A percentile compares a stretch with the other conserved stretches of the same genome.
phyloP scores from a whole-genome alignment of 371 early-diverging fungal species.

The Mortierella polycephala region DNA sequence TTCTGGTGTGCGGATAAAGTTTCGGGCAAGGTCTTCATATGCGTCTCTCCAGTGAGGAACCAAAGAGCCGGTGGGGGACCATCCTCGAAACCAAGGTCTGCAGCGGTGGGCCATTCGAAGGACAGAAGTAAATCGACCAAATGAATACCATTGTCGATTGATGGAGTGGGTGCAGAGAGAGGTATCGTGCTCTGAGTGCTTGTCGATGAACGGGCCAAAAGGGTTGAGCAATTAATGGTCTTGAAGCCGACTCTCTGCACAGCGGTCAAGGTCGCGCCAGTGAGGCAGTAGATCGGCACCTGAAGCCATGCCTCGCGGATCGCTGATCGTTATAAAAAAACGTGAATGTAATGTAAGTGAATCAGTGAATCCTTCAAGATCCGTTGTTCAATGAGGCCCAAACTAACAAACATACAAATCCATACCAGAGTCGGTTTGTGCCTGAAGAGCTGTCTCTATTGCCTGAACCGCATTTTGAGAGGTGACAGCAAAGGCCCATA shows the following conservation, averaged over 20 bases:
- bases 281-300: constrained; percentile 35
- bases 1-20: constrained; percentile 6
- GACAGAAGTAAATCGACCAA: constrained; percentile 30
- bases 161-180: not conserved
- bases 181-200: not conserved
- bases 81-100: not conserved
- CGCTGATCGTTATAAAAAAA: not conserved
- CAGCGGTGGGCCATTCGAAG: constrained; percentile 19
- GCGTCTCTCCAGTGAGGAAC: constrained; percentile 39
- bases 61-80: constrained; percentile 18
- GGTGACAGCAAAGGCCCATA: constrained; percentile 46
- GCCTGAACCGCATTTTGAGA: constrained; percentile 41
- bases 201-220: not conserved
- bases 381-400: no score
- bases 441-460: constrained; percentile 9
- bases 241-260: constrained; percentile 29
- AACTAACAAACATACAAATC: not conserved
- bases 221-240: constrained; percentile 15
- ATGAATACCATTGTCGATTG: constrained; percentile 23
- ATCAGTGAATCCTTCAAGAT: no score
- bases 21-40: constrained; percentile 36
- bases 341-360: no score
- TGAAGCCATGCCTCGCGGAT: constrained; percentile 34
- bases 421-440: constrained; percentile 22
- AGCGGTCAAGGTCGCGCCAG: constrained; percentile 29